Base-by-base conservation (phyloP, 345 rosid genomes). In the Dimocarpus longan region DNA sequence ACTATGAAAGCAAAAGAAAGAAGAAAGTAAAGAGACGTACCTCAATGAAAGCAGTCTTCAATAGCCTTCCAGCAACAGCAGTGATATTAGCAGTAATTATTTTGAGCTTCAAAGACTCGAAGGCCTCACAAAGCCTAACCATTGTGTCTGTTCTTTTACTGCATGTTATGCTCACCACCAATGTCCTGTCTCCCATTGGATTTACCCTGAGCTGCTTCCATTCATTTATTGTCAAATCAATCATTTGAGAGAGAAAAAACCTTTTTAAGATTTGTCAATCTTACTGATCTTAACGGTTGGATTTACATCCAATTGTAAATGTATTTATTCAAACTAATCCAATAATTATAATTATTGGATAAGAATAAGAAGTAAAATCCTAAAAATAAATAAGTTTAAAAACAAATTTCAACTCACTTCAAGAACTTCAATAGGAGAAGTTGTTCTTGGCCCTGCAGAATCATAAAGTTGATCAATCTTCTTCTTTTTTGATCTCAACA, bases 1-100 rank as follows among this genome's bases (percentile, higher is more conserved):
- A 39, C 32, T 5, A 63, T 56, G 32, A 1, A 11, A 65, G 28
- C 13, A 0, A n/a, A 16, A 19, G 7, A 44, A 70, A 59, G 32
- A 52, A 1, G 5, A 42, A 70, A 59, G 22, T 57, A 77, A 70
- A 39, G 56, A 19, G n/a, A 72, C 75, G 79, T 71, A 94, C 99
- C 98, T 96, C 92, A 44, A 96, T 73, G 77, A 94, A 91, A 80
- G 92, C 86, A 0, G 98, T 96, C 84, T 96, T 89, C 80, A 87
- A 82, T 24, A 96, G 92, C 80, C 86, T 83, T 9, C 93, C 97
- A 0, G 98, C 90, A 78, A 93, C 90, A 19, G 92, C 84, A 0
- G 91, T 88, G 78, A 96, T 90, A 74, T 88, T 94, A 2, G 95
- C 95, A 0, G 97, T 90, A 65, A 94, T 82, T 64, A 96, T 89